These are phyloP conservation scores for Verticillium alfalfae DNA, from an alignment of 2,329 filamentous ascomycete species.

Conservation along the genomic window DNA sequence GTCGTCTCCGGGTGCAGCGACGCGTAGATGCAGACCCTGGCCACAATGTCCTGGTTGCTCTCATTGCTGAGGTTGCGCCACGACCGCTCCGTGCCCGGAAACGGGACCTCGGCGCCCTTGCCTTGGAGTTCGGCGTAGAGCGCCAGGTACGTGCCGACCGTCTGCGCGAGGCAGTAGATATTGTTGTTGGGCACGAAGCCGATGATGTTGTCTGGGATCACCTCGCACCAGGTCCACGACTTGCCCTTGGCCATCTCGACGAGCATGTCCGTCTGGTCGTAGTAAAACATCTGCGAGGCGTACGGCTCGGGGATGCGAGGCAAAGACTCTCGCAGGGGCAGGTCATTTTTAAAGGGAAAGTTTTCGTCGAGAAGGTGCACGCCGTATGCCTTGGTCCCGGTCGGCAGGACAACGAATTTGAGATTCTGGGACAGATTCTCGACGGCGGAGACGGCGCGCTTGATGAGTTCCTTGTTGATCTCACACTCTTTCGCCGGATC, in stretches of 20 bases:
- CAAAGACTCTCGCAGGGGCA: conserved; percentile 29
- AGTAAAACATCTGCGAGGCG: conserved; percentile 39
- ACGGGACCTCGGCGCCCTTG: conserved; percentile 23
- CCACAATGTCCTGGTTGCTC: conserved; percentile 28
- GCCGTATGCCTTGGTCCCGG: conserved; percentile 33
- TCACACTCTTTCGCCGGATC: conserved; percentile 21
- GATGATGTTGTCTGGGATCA: conserved; percentile 35
- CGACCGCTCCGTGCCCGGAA: conserved; percentile 27
- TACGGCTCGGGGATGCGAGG: conserved; percentile 34
- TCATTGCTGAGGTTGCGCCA: conserved; percentile 26
- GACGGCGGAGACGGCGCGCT: conserved; percentile 28
- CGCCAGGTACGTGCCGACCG: conserved; percentile 28
- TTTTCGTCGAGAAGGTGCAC: conserved; percentile 21
- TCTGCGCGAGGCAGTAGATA: conserved; percentile 33
- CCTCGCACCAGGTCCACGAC: conserved; percentile 35
- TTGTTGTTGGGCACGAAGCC: conserved; percentile 38
- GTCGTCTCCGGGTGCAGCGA: conserved; percentile 31
- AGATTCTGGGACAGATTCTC: conserved; percentile 29
- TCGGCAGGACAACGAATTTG: conserved; percentile 32
- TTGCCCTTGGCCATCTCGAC: conserved; percentile 26
- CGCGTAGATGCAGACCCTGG: conserved; percentile 33
- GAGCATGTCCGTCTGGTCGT: conserved; percentile 35
- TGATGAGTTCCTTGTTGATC: conserved; percentile 30
- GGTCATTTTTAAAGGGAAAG: conserved; percentile 20
- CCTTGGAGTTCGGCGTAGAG: conserved; percentile 29